These are phyloP conservation scores for Penicillium robsamsonii DNA, from an alignment of 495 filamentous ascomycete species.

Conservation along the genomic window DNA sequence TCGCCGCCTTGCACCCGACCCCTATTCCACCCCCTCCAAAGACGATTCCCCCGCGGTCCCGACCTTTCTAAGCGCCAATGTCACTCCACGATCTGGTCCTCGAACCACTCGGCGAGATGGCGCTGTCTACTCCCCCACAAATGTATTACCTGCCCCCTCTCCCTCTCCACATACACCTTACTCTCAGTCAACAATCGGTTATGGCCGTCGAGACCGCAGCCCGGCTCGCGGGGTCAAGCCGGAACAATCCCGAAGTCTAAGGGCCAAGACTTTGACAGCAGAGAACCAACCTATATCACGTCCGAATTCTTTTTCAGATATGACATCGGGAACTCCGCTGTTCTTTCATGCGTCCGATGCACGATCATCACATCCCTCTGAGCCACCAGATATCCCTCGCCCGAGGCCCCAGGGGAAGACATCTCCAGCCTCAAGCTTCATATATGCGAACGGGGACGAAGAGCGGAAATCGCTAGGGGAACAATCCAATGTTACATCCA, in stretches of 20 bases:
- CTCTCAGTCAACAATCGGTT: conserved; percentile 30
- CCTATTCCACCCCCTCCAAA: conserved; percentile 34
- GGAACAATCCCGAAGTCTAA: conserved; percentile 32
- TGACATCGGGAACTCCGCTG: conserved; percentile 47
- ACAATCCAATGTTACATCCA: conserved; percentile 17
- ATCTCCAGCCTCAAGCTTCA: conserved; percentile 49
- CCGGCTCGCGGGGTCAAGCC: conserved; percentile 37
- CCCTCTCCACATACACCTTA: conserved; percentile 38
- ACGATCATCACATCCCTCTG: conserved; percentile 40
- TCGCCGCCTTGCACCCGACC: conserved; percentile 38
- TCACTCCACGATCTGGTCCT: conserved; percentile 70
- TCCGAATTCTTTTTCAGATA: conserved; percentile 34
- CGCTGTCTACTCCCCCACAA: conserved; percentile 57
- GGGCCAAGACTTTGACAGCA: conserved; percentile 37
- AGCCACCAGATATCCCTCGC: conserved; percentile 25
- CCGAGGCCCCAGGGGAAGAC: conserved; percentile 30
- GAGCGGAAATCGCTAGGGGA: conserved; percentile 33
- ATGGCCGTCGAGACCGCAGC: conserved; percentile 40
- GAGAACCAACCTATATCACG: conserved; percentile 31
- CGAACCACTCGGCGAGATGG: conserved; percentile 66
- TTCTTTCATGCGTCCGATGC: conserved; percentile 78
- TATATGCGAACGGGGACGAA: conserved; percentile 54
- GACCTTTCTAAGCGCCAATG: conserved; percentile 59
- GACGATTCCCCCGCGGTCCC: conserved; percentile 45
- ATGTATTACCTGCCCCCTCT: conserved; percentile 46